Conservation (phyloP, 495 filamentous ascomycete species). For the Penicillium daleae region DNA sequence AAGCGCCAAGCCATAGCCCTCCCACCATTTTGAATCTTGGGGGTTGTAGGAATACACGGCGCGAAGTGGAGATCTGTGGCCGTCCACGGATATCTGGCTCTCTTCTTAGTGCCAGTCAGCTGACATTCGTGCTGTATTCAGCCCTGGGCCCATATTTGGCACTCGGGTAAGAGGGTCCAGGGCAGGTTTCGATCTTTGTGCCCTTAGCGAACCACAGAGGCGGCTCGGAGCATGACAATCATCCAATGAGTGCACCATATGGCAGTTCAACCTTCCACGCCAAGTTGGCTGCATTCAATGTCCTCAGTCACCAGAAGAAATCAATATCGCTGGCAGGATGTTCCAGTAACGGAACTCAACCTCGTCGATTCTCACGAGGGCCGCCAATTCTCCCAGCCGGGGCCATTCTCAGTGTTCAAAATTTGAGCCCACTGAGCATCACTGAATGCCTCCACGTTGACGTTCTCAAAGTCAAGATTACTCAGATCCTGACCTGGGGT, state of each 20-base stretch:
- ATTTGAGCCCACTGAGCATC: slow-evolving; percentile 46
- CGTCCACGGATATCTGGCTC: not conserved
- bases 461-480: slow-evolving; percentile 25
- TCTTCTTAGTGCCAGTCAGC: not conserved
- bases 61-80: not conserved
- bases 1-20: not conserved
- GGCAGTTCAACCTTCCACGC: not conserved
- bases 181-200: no score
- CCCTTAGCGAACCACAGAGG: no score
- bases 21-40: not conserved
- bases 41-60: not conserved
- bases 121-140: not conserved
- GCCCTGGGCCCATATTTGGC: not conserved
- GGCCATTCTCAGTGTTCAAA: slow-evolving; percentile 18
- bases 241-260: not conserved
- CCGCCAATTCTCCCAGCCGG: slow-evolving; percentile 38
- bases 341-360: not conserved
- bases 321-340: not conserved
- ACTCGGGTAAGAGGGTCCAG: not conserved
- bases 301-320: slow-evolving; percentile 1
- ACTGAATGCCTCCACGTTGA: slow-evolving; percentile 32
- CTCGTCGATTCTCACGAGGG: slow-evolving; percentile 21
- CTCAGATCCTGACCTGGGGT: slow-evolving; percentile 17
- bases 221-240: not conserved
- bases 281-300: no score